phyloP scores from a whole-genome alignment of 1,284 basidiomycete genomes.

The Boletus sp. region DNA sequence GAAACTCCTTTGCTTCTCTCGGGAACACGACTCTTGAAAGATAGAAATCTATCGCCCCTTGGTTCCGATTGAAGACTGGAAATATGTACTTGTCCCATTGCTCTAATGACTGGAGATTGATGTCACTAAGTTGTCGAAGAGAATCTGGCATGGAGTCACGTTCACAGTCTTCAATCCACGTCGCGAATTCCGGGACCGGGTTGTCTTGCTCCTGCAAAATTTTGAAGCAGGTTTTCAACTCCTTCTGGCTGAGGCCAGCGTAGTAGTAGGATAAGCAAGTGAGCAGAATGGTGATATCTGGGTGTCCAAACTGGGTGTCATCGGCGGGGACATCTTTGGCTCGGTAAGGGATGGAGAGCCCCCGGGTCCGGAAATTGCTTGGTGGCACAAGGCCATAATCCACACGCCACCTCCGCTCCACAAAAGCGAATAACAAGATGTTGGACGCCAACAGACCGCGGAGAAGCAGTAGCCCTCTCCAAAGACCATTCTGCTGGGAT shows the following conservation, averaged over 20 bases:
- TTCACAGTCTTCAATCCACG: background rate
- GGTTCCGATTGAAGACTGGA: background rate
- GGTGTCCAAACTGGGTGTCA: background rate
- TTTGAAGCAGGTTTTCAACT: background rate
- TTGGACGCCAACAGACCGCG: background rate
- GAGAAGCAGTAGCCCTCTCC: background rate
- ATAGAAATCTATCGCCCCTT: background rate
- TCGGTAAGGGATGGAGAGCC: background rate
- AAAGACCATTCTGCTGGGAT: background rate
- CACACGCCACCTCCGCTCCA: background rate
- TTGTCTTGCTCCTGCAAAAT: background rate
- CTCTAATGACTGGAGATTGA: background rate
- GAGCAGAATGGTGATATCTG: background rate
- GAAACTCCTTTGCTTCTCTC: background rate
- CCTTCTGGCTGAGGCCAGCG: background rate
- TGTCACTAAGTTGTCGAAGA: background rate
- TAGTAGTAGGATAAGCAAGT: background rate
- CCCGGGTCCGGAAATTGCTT: background rate
- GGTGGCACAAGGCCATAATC: background rate
- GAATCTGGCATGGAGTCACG: background rate
- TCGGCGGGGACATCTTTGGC: background rate
- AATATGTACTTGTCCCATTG: background rate
- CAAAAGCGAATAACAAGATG: background rate
- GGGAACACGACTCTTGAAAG: background rate
- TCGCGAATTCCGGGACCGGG: background rate